phyloP scores from a whole-genome alignment of 2,329 filamentous ascomycete species.

The Ceratocystis ficicola region DNA sequence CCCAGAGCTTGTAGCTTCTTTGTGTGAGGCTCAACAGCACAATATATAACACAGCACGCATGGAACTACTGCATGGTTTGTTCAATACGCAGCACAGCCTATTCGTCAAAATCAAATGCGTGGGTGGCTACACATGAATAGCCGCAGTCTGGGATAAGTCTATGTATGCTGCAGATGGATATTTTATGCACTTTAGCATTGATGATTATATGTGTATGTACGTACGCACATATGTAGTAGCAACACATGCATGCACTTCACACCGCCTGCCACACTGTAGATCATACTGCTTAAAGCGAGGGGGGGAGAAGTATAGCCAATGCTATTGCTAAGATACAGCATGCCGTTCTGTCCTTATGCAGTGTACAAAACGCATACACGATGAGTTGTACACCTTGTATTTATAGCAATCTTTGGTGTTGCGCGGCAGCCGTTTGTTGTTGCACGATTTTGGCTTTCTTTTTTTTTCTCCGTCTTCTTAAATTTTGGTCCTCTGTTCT shows the following conservation, averaged over 20 bases:
- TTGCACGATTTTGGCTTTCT: background rate
- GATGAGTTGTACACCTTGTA: background rate
- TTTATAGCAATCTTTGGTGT: background rate
- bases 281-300: background rate
- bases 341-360: background rate
- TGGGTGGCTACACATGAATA: background rate
- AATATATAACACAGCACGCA: too few species aligned
- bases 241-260: background rate
- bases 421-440: background rate
- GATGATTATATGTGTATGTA: background rate
- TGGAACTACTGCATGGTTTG: background rate
- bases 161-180: background rate
- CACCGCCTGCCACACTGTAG: slow-evolving; percentile 3
- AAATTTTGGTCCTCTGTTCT: too few species aligned
- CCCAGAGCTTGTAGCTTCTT: background rate
- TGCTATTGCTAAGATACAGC: background rate
- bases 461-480: background rate
- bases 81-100: background rate
- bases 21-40: slow-evolving; percentile 6
- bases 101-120: background rate
- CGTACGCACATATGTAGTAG: background rate
- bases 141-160: background rate
- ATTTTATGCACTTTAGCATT: background rate
- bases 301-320: background rate
- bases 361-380: background rate